A percentile compares a stretch with the other conserved stretches of the same genome.
phyloP scores from a whole-genome alignment of 2,329 filamentous ascomycete species.

The Pestalotiopsis sp. region DNA sequence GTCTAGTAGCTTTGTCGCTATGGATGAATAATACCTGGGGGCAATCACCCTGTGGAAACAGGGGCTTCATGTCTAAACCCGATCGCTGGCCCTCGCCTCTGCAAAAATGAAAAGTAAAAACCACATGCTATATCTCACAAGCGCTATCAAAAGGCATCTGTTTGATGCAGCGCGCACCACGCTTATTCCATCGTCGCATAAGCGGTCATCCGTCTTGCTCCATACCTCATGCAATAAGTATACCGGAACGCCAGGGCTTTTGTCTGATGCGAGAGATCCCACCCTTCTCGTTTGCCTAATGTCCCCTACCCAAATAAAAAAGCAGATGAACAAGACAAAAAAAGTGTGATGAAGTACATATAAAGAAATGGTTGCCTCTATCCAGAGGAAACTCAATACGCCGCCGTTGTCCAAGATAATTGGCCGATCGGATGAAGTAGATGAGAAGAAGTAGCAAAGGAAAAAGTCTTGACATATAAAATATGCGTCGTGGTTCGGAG shows the following conservation, averaged over 20 bases:
- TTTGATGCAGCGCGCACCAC: conserved; percentile 6
- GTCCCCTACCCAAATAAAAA: conserved; percentile 5
- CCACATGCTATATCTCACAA: conserved; percentile 5
- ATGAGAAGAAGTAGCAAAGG: background rate
- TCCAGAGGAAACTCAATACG: conserved; percentile 8
- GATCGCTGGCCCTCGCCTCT: conserved; percentile 12
- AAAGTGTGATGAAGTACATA: background rate
- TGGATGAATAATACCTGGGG: background rate
- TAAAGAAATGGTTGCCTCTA: conserved; percentile 6
- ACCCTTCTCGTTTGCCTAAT: conserved; percentile 10
- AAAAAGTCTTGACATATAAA: conserved; percentile 5
- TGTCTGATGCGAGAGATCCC: conserved; percentile 12
- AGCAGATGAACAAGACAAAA: background rate
- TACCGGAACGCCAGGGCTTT: conserved; percentile 16
- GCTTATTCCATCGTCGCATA: conserved; percentile 13
- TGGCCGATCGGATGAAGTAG: conserved; percentile 13
- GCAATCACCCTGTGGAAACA: background rate
- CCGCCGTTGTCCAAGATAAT: conserved; percentile 13
- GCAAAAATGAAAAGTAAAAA: background rate
- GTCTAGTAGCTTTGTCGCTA: conserved; percentile 11
- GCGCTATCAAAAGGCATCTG: conserved; percentile 1
- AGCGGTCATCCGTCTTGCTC: conserved; percentile 13
- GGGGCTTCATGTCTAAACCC: conserved; percentile 9
- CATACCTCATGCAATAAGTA: conserved; percentile 13
- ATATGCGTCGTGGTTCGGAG: background rate